These are phyloP conservation scores for Seiridium cupressi DNA, from an alignment of 2,329 filamentous ascomycete genomes.

Conservation along the genomic window DNA sequence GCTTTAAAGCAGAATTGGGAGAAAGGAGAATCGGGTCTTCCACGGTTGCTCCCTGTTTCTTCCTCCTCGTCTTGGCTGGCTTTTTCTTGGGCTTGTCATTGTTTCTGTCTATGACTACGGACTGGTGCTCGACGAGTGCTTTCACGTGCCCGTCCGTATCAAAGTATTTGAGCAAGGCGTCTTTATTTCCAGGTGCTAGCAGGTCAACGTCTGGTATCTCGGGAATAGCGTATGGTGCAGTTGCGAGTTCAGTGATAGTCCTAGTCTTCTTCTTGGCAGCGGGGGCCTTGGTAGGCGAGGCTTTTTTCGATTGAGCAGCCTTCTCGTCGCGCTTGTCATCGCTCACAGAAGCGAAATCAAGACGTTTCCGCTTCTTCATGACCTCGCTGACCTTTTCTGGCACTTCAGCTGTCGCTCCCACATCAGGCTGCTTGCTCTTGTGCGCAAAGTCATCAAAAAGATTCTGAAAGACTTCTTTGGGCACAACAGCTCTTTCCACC, in stretches of 20 bases:
- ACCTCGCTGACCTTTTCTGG: constrained; percentile 20
- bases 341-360: constrained; percentile 45
- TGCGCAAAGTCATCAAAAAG: constrained; percentile 43
- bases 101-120: constrained; percentile 28
- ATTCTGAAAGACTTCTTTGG: constrained; percentile 38
- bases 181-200: constrained; percentile 19
- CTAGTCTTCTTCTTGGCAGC: constrained; percentile 66
- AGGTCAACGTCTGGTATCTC: constrained; percentile 30
- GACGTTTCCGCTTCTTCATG: constrained; percentile 55
- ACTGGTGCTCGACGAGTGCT: constrained; percentile 28
- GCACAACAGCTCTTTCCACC: constrained; percentile 9
- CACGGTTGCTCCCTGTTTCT: constrained; percentile 29
- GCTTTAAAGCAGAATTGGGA: constrained; percentile 64
- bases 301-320: constrained; percentile 21
- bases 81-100: constrained; percentile 25
- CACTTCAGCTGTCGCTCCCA: not conserved
- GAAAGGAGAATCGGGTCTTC: constrained; percentile 60
- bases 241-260: constrained; percentile 78
- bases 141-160: constrained; percentile 31
- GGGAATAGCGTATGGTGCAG: constrained; percentile 60
- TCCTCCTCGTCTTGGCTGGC: constrained; percentile 35
- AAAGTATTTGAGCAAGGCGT: constrained; percentile 48
- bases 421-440: constrained; percentile 13
- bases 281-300: constrained; percentile 45
- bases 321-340: constrained; percentile 19